Evolutionary conservation across 2,329 filamentous ascomycete genomes (phyloP).

Genomic region (Massarina eburnea): DNA sequence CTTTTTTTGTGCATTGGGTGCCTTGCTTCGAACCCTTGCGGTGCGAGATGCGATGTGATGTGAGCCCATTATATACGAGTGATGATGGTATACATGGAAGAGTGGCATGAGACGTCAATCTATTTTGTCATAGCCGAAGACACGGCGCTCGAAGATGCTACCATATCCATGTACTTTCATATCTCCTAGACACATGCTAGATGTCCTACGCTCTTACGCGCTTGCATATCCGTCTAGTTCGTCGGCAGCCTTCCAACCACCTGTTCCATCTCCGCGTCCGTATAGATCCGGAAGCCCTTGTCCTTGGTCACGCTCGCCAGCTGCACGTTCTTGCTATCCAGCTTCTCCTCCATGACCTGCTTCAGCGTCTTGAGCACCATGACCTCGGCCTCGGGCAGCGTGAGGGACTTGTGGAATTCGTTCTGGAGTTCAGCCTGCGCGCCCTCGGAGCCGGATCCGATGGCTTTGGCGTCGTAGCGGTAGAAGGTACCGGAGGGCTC

Average conservation of each 20-base stretch:
- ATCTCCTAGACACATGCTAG: conserved; percentile 6
- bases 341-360: conserved; percentile 99
- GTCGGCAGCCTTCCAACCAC: conserved; percentile 78
- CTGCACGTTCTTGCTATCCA: conserved; percentile 98
- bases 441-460: conserved; percentile 94
- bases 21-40: no score
- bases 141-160: conserved; percentile 15
- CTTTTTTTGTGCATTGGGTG: conserved; percentile 17
- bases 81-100: no score
- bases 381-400: conserved; percentile 88
- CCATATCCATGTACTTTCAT: conserved; percentile 6
- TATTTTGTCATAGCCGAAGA: conserved; percentile 28
- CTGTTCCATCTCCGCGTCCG: conserved; percentile 92
- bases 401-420: conserved; percentile 97
- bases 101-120: conserved; percentile 19
- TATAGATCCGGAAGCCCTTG: conserved; percentile 97
- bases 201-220: conserved; percentile 2
- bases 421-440: conserved; percentile 98
- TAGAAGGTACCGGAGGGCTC: conserved; percentile 99
- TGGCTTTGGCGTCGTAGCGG: conserved; percentile 98
- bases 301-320: conserved; percentile 97
- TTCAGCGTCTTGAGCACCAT: conserved; percentile 96
- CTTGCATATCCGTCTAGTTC: conserved; percentile 39
- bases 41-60: not conserved
- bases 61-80: not conserved